Evolutionary conservation across 768 basidiomycete species (phyloP).

Genomic region (Xerocomellus intermedius): DNA sequence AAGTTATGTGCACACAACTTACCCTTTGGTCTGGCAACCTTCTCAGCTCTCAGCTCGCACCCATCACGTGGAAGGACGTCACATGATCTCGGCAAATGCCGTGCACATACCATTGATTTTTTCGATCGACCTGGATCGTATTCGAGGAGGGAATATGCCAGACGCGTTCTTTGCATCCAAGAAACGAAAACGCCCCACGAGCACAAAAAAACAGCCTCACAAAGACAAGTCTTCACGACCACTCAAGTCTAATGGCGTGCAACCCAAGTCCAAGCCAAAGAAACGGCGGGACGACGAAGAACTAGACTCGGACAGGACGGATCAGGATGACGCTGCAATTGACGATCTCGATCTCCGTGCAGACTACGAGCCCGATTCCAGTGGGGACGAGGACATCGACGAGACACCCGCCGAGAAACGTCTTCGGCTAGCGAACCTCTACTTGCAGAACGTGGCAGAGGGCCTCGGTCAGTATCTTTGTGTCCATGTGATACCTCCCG

Average conservation of each 20-base stretch:
- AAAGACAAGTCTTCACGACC: constrained; percentile 4
- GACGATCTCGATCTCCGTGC: constrained; percentile 76
- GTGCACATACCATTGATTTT: constrained; percentile 17
- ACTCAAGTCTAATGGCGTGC: constrained; percentile 26
- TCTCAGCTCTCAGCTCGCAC: too few relatives aligned
- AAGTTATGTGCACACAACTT: too few relatives aligned
- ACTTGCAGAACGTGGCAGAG: constrained; percentile 81
- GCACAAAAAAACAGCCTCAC: constrained; percentile 24
- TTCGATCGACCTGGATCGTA: constrained; percentile 5
- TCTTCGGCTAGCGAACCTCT: constrained; percentile 84
- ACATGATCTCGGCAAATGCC: constrained; percentile 14
- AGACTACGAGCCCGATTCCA: constrained; percentile 54
- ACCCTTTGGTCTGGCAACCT: too few relatives aligned
- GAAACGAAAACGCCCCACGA: constrained; percentile 57
- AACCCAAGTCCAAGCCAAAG: constrained; percentile 21
- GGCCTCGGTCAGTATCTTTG: constrained; percentile 51
- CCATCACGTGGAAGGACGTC: neutral
- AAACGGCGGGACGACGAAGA: constrained; percentile 53
- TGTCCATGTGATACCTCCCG: neutral
- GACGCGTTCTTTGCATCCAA: constrained; percentile 78
- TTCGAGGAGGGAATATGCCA: constrained; percentile 50
- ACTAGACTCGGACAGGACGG: constrained; percentile 58
- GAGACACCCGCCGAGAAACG: constrained; percentile 95
- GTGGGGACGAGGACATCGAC: constrained; percentile 80
- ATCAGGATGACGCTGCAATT: constrained; percentile 50